Evolutionary conservation across 2,329 filamentous ascomycete genomes (phyloP).

Genomic region (Penicillium decumbens): DNA sequence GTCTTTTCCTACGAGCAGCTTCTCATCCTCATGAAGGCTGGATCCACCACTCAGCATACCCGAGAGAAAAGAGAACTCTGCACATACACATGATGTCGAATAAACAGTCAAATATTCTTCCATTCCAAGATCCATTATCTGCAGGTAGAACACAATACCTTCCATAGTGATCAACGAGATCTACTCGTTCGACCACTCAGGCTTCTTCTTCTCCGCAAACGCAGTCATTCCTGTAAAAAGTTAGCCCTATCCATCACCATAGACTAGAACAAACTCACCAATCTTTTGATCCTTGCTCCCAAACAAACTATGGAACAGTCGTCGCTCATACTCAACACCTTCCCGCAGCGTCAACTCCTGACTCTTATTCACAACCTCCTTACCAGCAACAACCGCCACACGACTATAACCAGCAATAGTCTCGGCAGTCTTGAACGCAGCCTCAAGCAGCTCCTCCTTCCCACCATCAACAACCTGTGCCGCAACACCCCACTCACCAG

Average conservation of each 20-base stretch:
- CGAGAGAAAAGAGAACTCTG: slow-evolving; percentile 26
- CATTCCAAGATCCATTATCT: neutral
- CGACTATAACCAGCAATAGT: slow-evolving; percentile 81
- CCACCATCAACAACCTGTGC: slow-evolving; percentile 70
- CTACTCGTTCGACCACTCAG: slow-evolving; percentile 81
- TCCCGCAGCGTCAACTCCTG: slow-evolving; percentile 84
- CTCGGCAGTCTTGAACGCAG: slow-evolving; percentile 75
- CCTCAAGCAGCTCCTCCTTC: slow-evolving; percentile 76
- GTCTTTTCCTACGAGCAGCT: slow-evolving; percentile 39
- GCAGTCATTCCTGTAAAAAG: slow-evolving; percentile 66
- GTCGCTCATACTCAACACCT: slow-evolving; percentile 89
- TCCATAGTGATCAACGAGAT: neutral
- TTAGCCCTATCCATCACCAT: slow-evolving; percentile 6
- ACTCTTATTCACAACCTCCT: slow-evolving; percentile 99
- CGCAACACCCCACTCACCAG: slow-evolving; percentile 84
- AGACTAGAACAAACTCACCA: slow-evolving; percentile 48
- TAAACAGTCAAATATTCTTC: slow-evolving; percentile 2
- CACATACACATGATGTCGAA: slow-evolving; percentile 1
- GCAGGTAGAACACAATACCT: neutral
- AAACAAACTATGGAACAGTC: slow-evolving; percentile 89
- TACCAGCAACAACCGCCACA: slow-evolving; percentile 82
- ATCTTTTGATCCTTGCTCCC: slow-evolving; percentile 96
- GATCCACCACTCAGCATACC: slow-evolving; percentile 15
- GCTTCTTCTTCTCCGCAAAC: slow-evolving; percentile 90
- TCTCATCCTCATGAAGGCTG: slow-evolving; percentile 2